These are phyloP conservation scores for Debaryomycetaceae sp. DNA, from an alignment of 1,139 yeast genomes.

Conservation along the genomic window DNA sequence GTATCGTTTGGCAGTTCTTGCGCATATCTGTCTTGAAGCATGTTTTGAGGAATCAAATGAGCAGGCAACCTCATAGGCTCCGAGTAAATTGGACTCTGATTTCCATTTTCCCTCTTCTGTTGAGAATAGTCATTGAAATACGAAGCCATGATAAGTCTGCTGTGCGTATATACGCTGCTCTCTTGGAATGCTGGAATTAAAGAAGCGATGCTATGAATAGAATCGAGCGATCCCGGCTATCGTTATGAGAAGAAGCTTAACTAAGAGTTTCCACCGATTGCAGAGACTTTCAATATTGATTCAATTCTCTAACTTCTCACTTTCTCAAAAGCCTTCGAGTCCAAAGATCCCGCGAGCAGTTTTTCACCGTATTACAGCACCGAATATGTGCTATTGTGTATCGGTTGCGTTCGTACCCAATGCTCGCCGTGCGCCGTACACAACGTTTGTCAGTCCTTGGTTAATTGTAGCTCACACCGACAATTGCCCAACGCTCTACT, in stretches of 20 bases:
- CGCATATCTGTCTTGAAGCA: constrained; percentile 11
- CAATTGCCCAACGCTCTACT: not conserved
- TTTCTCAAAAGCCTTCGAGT: too few relatives aligned
- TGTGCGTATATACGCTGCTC: too few relatives aligned
- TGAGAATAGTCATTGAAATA: not conserved
- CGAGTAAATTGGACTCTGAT: not conserved
- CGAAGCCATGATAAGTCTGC: not conserved
- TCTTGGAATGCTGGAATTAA: too few relatives aligned
- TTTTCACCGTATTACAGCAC: too few relatives aligned
- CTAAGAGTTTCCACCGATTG: too few relatives aligned
- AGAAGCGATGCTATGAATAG: too few relatives aligned
- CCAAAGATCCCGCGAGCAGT: too few relatives aligned
- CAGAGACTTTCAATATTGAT: too few relatives aligned
- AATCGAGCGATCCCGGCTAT: too few relatives aligned
- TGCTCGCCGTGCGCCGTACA: not conserved
- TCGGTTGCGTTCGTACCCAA: not conserved
- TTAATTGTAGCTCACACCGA: not conserved
- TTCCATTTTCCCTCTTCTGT: not conserved
- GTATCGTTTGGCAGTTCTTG: not conserved
- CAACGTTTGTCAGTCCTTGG: not conserved
- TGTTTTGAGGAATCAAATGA: constrained; percentile 34
- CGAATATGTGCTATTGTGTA: not conserved
- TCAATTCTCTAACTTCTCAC: too few relatives aligned
- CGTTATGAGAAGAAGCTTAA: too few relatives aligned
- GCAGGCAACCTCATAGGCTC: constrained; percentile 21